Percentiles rank a stretch among this genome's conserved stretches.
phyloP scores from a whole-genome alignment of 352 stramenopile genomes.

The Phytophthora europaea region DNA sequence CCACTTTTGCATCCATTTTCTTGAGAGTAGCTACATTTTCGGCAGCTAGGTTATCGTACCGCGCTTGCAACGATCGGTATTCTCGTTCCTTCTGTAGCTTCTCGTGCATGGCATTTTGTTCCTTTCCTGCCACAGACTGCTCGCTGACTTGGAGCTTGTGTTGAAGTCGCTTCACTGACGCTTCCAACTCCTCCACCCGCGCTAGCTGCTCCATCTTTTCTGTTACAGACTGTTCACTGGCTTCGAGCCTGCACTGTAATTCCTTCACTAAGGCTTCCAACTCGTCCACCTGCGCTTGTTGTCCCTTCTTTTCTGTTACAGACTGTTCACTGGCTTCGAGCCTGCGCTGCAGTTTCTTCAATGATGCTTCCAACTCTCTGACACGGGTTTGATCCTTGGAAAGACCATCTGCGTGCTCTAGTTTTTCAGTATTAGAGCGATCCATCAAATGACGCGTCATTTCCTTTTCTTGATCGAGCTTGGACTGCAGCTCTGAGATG shows the following conservation, averaged over 20 bases:
- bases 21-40: constrained; percentile 30
- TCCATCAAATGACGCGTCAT: constrained; percentile 35
- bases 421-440: constrained; percentile 37
- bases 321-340: background rate
- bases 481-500: constrained; percentile 66
- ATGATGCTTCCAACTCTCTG: constrained; percentile 15
- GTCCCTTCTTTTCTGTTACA: constrained; percentile 7
- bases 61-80: constrained; percentile 45
- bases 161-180: constrained; percentile 43
- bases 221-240: constrained; percentile 25
- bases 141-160: constrained; percentile 49
- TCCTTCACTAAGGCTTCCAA: constrained; percentile 45
- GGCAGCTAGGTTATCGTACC: constrained; percentile 36
- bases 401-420: constrained; percentile 29
- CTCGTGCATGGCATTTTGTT: constrained; percentile 62
- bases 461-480: constrained; percentile 16
- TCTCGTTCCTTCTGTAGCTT: constrained; percentile 64
- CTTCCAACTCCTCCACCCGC: constrained; percentile 44
- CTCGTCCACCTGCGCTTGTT: constrained; percentile 30
- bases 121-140: constrained; percentile 47
- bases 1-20: constrained; percentile 38
- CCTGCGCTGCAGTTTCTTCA: background rate
- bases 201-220: constrained; percentile 23
- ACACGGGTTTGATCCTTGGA: constrained; percentile 13
- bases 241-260: constrained; percentile 47